phyloP scores from a whole-genome alignment of 2,329 filamentous ascomycete genomes.

The Talaromyces atroroseus region DNA sequence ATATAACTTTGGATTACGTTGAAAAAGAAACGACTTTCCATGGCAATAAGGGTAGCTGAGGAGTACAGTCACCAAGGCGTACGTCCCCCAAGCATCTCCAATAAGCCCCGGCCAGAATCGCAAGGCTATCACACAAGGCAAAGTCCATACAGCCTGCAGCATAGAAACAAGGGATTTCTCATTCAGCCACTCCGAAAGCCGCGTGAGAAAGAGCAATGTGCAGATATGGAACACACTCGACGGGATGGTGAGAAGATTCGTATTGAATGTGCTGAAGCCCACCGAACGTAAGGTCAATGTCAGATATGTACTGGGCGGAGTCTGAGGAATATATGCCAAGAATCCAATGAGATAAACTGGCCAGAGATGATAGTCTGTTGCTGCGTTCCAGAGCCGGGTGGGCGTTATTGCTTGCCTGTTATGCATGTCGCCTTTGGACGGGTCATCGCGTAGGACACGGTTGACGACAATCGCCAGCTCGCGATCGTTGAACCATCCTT shows the following conservation, averaged over 20 bases:
- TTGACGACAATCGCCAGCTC: conserved; percentile 65
- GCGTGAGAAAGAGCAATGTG: conserved; percentile 51
- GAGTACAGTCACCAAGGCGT: conserved; percentile 48
- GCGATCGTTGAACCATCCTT: conserved; percentile 31
- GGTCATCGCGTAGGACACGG: conserved; percentile 48
- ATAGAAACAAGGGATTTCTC: conserved; percentile 47
- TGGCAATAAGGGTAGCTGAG: conserved; percentile 55
- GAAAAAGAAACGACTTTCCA: conserved; percentile 33
- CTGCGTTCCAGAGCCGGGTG: conserved; percentile 43
- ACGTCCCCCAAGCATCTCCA: conserved; percentile 49
- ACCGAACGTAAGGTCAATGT: conserved; percentile 45
- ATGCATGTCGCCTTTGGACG: conserved; percentile 52
- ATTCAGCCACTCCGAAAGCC: conserved; percentile 43
- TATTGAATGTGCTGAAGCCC: conserved; percentile 54
- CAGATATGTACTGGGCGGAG: conserved; percentile 30
- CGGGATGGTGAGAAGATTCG: conserved; percentile 60
- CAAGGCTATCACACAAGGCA: conserved; percentile 49
- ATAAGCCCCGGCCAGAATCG: conserved; percentile 42
- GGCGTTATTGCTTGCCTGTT: conserved; percentile 47
- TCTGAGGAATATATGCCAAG: conserved; percentile 36
- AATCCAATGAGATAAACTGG: conserved; percentile 30
- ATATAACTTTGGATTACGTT: not conserved
- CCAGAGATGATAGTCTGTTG: conserved; percentile 51
- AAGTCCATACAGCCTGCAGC: conserved; percentile 48
- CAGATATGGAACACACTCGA: conserved; percentile 52